A percentile compares a stretch with the other conserved stretches of the same genome.
Evolutionary conservation across 805 yeast genomes (phyloP).

Genomic region (Candida ficus): DNA sequence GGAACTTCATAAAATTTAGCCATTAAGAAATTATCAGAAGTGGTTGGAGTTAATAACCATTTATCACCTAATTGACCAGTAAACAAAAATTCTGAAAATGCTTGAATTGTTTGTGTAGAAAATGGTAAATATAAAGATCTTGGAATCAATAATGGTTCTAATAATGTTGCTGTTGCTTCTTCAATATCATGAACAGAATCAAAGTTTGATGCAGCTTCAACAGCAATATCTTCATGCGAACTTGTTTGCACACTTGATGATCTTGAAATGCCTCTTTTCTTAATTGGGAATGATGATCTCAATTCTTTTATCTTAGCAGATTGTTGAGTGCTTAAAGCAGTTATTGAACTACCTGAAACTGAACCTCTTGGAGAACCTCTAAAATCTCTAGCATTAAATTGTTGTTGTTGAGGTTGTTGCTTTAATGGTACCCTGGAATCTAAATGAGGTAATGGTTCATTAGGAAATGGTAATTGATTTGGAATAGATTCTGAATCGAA

Average conservation of each 20-base stretch:
- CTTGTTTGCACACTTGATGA: slow-evolving; percentile 12
- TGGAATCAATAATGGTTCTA: slow-evolving; percentile 65
- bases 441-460: slow-evolving; percentile 39
- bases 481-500: slow-evolving; percentile 42
- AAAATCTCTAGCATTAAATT: slow-evolving; percentile 16
- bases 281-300: slow-evolving; percentile 15
- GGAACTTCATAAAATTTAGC: slow-evolving; percentile 68
- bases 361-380: slow-evolving; percentile 45
- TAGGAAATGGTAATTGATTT: slow-evolving; percentile 46
- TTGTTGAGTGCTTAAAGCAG: neutral
- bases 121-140: slow-evolving; percentile 67
- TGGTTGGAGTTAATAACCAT: slow-evolving; percentile 68
- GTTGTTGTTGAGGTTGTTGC: neutral
- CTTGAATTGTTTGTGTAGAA: slow-evolving; percentile 52
- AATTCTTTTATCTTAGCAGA: slow-evolving; percentile 19
- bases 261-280: slow-evolving; percentile 7
- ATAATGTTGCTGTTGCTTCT: slow-evolving; percentile 19
- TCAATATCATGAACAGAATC: slow-evolving; percentile 13
- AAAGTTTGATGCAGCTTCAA: slow-evolving; percentile 12
- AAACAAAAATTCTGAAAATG: slow-evolving; percentile 66
- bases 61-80: slow-evolving; percentile 77
- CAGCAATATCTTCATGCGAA: slow-evolving; percentile 13
- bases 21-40: slow-evolving; percentile 56
- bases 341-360: slow-evolving; percentile 26
- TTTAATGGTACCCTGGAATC: slow-evolving; percentile 12